Conservation (phyloP, 176 grass and related monocot genomes). For the Hyparrhenia diplandra region DNA sequence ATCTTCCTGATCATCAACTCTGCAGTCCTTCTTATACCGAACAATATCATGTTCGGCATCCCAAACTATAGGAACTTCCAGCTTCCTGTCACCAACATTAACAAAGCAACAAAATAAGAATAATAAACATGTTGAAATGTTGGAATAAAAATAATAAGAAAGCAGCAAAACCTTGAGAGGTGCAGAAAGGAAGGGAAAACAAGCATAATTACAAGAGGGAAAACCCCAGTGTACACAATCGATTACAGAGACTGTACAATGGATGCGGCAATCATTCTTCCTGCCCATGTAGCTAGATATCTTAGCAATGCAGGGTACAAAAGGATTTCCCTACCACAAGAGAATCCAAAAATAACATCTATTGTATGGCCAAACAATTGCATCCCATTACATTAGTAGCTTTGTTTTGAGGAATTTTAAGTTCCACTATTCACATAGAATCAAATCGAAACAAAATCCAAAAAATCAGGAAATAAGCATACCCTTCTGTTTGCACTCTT, state of each 20-base stretch:
- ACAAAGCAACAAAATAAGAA: not conserved
- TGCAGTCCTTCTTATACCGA: conserved; percentile 43
- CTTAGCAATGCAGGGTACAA: not conserved
- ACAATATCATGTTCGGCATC: conserved; percentile 38
- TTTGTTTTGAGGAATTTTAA: not conserved
- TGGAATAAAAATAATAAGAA: not conserved
- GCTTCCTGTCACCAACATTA: conserved; percentile 35
- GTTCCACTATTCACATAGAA: not conserved
- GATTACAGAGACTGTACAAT: not conserved
- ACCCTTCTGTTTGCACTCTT: conserved; percentile 42
- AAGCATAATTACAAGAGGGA: not conserved
- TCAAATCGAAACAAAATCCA: not conserved
- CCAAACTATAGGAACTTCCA: conserved; percentile 72
- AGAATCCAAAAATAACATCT: not conserved
- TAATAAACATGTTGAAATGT: not conserved
- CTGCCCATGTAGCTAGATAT: not conserved
- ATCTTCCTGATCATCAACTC: conserved; percentile 22
- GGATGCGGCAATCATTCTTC: not conserved
- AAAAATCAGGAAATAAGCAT: conserved; percentile 5
- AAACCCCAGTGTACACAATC: not conserved
- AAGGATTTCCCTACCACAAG: not conserved
- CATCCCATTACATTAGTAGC: not conserved
- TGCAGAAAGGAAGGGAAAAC: not conserved
- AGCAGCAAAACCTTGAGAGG: not conserved
- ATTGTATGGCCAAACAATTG: not conserved